Evolutionary conservation across 495 filamentous ascomycete species (phyloP).

Genomic region (Schizothecium vesticola): DNA sequence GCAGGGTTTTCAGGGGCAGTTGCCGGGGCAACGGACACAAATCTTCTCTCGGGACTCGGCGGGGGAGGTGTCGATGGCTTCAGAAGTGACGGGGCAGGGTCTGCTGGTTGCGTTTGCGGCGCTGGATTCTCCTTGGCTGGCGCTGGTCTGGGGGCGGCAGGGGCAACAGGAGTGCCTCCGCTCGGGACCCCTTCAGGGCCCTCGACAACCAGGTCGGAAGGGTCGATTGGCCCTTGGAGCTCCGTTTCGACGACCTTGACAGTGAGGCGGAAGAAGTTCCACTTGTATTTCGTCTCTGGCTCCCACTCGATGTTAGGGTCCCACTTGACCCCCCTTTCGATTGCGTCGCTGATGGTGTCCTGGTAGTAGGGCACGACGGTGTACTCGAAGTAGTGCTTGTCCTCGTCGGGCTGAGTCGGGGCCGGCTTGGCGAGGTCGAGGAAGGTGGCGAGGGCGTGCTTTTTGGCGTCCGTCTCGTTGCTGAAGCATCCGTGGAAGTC

Average conservation of each 20-base stretch:
- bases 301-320: slow-evolving; percentile 7
- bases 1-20: background rate
- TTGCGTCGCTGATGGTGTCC: background rate
- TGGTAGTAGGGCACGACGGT: background rate
- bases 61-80: background rate
- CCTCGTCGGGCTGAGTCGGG: slow-evolving; percentile 1
- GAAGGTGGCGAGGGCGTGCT: slow-evolving; percentile 1
- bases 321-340: background rate
- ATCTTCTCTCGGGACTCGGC: background rate
- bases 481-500: slow-evolving; percentile 15
- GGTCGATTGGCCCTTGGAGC: slow-evolving; percentile 16
- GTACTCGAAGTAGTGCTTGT: slow-evolving; percentile 3
- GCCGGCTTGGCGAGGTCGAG: slow-evolving; percentile 3
- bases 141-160: too few relatives aligned
- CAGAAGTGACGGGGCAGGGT: background rate
- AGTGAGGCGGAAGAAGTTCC: slow-evolving; percentile 16
- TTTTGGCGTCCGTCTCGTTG: slow-evolving; percentile 10
- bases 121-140: background rate
- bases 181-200: background rate
- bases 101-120: background rate
- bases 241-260: slow-evolving; percentile 12
- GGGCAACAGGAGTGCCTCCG: background rate
- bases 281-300: background rate
- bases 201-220: slow-evolving; percentile 16
- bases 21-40: background rate